Conservation (phyloP, 805 yeast species). For the Ogataea kodamae region DNA sequence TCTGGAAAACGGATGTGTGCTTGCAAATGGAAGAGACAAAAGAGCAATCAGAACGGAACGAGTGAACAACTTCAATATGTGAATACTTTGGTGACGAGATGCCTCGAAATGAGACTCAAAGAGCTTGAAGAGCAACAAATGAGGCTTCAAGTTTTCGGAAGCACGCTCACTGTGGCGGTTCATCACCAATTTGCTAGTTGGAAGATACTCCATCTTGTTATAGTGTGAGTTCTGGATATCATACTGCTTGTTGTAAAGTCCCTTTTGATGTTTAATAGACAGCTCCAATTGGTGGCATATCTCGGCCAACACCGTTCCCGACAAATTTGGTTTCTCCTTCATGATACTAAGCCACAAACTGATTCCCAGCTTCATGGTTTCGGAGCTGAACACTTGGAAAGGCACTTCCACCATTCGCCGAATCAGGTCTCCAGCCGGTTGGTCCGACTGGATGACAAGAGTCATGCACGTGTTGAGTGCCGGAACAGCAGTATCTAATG, state of each 20-base stretch:
- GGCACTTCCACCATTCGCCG: conserved; percentile 64
- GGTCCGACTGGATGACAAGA: conserved; percentile 36
- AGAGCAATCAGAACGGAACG: conserved; percentile 57
- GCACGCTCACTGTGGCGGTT: conserved; percentile 50
- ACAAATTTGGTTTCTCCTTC: conserved; percentile 57
- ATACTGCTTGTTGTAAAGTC: conserved; percentile 56
- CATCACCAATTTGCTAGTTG: conserved; percentile 64
- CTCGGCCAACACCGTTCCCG: conserved; percentile 62
- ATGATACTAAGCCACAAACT: conserved; percentile 79
- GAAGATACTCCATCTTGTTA: conserved; percentile 82
- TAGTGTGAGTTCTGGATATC: conserved; percentile 62
- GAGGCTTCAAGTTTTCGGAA: conserved; percentile 55
- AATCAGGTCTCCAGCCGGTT: conserved; percentile 44
- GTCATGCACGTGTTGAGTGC: conserved; percentile 42
- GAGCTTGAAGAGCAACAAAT: conserved; percentile 61
- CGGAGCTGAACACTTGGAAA: conserved; percentile 58
- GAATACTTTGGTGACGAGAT: conserved; percentile 65
- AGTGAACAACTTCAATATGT: conserved; percentile 65
- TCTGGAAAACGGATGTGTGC: conserved; percentile 81
- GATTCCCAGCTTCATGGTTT: conserved; percentile 59
- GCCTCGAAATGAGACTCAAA: conserved; percentile 80
- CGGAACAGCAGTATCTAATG: conserved; percentile 18
- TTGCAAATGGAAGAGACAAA: conserved; percentile 49
- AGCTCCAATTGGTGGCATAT: conserved; percentile 67
- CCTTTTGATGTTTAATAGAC: conserved; percentile 55